Conservation (phyloP, 176 grass and related monocot genomes). For the Lolium multiflorum region DNA sequence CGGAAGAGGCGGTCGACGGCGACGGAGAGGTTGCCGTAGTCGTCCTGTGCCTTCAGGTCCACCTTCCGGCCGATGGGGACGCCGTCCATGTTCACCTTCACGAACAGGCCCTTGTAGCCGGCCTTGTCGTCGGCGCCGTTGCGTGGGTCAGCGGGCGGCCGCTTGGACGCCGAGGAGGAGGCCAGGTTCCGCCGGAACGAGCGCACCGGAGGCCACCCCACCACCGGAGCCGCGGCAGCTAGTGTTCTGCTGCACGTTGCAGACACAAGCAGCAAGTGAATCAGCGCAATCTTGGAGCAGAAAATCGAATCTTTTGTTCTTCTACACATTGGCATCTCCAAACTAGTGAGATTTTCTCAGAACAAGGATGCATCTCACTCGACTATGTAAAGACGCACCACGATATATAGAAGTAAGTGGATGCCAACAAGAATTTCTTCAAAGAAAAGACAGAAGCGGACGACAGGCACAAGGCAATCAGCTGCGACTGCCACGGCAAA, state of each 20-base stretch:
- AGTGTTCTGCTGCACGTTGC: constrained; percentile 43
- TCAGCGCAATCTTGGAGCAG: background rate
- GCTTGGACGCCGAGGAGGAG: constrained; percentile 48
- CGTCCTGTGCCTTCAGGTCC: constrained; percentile 55
- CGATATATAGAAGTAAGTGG: too few relatives aligned
- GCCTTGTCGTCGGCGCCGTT: background rate
- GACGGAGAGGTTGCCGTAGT: constrained; percentile 76
- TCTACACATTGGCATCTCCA: background rate
- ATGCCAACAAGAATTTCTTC: background rate
- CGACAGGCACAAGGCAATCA: background rate
- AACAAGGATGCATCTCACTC: background rate
- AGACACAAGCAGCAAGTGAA: background rate
- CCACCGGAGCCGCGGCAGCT: constrained; percentile 56
- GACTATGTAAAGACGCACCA: background rate
- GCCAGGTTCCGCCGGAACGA: constrained; percentile 76
- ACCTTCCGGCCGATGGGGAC: constrained; percentile 91
- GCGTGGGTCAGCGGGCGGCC: background rate
- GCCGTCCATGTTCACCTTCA: constrained; percentile 96
- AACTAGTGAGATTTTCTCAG: background rate
- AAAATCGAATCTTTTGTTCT: background rate
- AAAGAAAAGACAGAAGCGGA: background rate
- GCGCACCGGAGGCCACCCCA: constrained; percentile 84
- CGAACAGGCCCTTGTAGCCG: constrained; percentile 58
- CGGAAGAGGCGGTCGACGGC: constrained; percentile 75
- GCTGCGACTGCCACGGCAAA: background rate